These are phyloP conservation scores for Myrmaecium sp. DNA, from an alignment of 2,329 filamentous ascomycete species.

Conservation along the genomic window DNA sequence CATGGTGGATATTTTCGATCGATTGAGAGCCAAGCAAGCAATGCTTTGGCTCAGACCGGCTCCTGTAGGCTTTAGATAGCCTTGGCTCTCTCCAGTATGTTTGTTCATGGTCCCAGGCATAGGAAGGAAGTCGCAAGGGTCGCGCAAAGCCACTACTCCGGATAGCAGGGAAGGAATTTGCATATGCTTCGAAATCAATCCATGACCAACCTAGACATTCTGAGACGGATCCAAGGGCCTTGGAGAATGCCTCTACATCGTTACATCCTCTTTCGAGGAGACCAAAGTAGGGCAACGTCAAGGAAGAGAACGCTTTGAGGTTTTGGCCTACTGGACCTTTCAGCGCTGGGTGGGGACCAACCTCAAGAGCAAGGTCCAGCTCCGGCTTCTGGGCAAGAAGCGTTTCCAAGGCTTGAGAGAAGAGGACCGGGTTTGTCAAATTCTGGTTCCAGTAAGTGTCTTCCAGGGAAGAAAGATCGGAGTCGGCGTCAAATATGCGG, in stretches of 20 bases:
- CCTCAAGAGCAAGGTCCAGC: constrained; percentile 11
- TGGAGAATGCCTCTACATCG: constrained; percentile 10
- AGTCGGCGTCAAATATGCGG: no score
- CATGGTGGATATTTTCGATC: constrained; percentile 10
- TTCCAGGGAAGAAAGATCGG: constrained; percentile 8
- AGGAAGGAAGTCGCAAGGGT: constrained; percentile 1
- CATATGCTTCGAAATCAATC: no score
- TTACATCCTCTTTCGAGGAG: constrained; percentile 10
- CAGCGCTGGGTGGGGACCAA: constrained; percentile 22
- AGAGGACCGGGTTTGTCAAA: constrained; percentile 4
- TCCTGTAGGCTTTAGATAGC: constrained; percentile 2
- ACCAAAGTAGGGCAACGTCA: constrained; percentile 7
- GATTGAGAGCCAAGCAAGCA: constrained; percentile 11
- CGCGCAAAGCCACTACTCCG: constrained; percentile 1
- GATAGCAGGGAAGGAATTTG: constrained; percentile 1
- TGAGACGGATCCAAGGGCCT: constrained; percentile 7
- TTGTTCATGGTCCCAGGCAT: constrained; percentile 7
- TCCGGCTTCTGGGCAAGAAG: constrained; percentile 2
- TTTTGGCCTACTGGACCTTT: constrained; percentile 14
- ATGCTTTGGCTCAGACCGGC: constrained; percentile 5
- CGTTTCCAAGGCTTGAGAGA: not conserved
- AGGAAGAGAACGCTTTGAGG: constrained; percentile 6
- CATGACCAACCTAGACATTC: no score
- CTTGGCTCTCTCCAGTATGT: constrained; percentile 6
- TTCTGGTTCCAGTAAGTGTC: constrained; percentile 4